phyloP scores from a whole-genome alignment of 2,329 filamentous ascomycete genomes.

The Fusarium robinianum region DNA sequence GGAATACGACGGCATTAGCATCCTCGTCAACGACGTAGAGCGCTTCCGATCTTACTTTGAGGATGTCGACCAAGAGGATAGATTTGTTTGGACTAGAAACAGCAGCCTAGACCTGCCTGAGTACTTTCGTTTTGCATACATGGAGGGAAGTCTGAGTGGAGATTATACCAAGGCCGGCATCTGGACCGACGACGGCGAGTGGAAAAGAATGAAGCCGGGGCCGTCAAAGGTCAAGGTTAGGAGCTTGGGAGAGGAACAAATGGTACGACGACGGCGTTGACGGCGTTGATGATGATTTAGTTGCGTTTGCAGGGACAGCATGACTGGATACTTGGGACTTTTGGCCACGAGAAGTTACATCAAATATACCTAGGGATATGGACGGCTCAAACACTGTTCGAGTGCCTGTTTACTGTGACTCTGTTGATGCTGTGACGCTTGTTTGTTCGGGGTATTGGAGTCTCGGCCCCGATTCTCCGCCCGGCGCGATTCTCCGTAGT shows the following conservation, averaged over 20 bases:
- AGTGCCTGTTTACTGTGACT: no score
- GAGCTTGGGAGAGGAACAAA: slow-evolving; percentile 30
- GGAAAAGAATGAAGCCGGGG: slow-evolving; percentile 68
- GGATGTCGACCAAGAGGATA: slow-evolving; percentile 49
- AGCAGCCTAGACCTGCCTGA: slow-evolving; percentile 56
- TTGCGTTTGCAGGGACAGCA: slow-evolving; percentile 1
- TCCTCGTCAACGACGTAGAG: slow-evolving; percentile 86
- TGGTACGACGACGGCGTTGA: slow-evolving; percentile 24
- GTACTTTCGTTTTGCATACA: slow-evolving; percentile 78
- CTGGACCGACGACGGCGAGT: slow-evolving; percentile 67
- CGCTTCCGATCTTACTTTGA: slow-evolving; percentile 73
- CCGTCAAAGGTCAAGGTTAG: slow-evolving; percentile 53
- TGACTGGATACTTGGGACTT: neutral
- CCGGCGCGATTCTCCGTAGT: neutral
- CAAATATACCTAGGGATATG: no score
- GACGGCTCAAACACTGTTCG: no score
- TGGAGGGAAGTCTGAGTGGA: slow-evolving; percentile 65
- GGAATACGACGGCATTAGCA: slow-evolving; percentile 74
- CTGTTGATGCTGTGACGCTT: no score
- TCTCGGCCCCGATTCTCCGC: neutral
- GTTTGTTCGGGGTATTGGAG: neutral
- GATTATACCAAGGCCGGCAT: slow-evolving; percentile 78
- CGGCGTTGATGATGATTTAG: slow-evolving; percentile 11
- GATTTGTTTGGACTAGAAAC: slow-evolving; percentile 65
- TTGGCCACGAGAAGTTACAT: neutral